Conservation (phyloP, 495 filamentous ascomycete species). For the Durotheca rogersii region DNA sequence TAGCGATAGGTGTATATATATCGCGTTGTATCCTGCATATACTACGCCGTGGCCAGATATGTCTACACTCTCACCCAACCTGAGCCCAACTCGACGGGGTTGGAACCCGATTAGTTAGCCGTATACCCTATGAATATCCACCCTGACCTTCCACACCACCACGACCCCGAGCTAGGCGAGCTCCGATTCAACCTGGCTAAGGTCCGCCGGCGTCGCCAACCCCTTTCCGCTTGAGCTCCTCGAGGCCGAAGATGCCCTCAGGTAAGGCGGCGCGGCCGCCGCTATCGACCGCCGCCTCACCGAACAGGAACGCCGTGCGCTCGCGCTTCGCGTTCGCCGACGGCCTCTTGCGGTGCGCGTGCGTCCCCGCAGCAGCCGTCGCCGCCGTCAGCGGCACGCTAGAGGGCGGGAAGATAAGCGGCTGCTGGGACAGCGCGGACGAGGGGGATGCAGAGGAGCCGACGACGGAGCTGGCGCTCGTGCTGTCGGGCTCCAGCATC, state of each 20-base stretch:
- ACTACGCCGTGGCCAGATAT: too few relatives aligned
- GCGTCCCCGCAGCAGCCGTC: not conserved
- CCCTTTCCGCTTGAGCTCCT: slow-evolving; percentile 41
- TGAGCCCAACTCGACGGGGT: too few relatives aligned
- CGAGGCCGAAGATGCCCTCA: slow-evolving; percentile 49
- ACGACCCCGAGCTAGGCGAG: too few relatives aligned
- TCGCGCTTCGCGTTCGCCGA: slow-evolving; percentile 50
- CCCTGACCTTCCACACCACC: not conserved
- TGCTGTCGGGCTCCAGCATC: slow-evolving; percentile 73
- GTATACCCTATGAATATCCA: too few relatives aligned
- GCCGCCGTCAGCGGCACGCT: slow-evolving; percentile 10
- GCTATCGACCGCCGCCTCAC: slow-evolving; percentile 44
- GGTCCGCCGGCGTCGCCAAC: too few relatives aligned
- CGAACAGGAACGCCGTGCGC: slow-evolving; percentile 58
- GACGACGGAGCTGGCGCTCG: too few relatives aligned
- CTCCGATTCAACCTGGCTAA: too few relatives aligned
- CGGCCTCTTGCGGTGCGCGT: slow-evolving; percentile 39
- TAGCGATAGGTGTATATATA: too few relatives aligned
- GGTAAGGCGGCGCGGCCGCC: slow-evolving; percentile 30
- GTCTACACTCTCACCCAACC: too few relatives aligned
- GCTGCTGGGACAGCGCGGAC: slow-evolving; percentile 17
- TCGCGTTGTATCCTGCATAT: too few relatives aligned
- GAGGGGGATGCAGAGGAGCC: slow-evolving; percentile 5
- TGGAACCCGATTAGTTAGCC: too few relatives aligned
- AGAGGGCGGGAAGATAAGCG: slow-evolving; percentile 26